Conservation (phyloP, 441 rosid species). For the Bocquillonia castaneifolia region DNA sequence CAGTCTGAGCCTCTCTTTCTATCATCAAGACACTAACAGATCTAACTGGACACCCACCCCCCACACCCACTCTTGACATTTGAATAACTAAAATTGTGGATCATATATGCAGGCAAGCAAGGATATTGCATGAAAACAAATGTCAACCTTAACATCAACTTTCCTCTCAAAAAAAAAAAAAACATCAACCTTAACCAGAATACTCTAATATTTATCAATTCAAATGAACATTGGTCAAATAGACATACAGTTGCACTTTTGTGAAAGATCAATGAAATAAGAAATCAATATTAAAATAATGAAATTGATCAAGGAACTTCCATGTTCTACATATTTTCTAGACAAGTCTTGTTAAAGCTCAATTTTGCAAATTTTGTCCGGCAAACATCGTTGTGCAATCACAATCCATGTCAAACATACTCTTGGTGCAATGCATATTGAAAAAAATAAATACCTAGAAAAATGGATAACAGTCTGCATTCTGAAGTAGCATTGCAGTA, state of each 20-base stretch:
- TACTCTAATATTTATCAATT: not conserved
- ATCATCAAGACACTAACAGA: not conserved
- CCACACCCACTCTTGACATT: not conserved
- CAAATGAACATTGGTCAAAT: not conserved
- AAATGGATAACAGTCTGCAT: not conserved
- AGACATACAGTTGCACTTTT: not conserved
- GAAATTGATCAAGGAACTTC: not conserved
- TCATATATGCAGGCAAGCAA: not conserved
- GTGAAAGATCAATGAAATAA: not conserved
- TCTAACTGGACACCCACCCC: not conserved
- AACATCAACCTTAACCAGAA: not conserved
- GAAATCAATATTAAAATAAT: not conserved
- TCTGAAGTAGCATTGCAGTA: not conserved
- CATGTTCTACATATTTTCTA: not conserved
- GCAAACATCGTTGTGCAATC: not conserved
- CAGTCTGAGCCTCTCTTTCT: not conserved
- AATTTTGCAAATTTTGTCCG: not conserved
- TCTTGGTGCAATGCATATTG: not conserved
- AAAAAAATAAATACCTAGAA: not conserved
- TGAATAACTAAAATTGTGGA: not conserved
- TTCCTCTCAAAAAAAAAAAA: not conserved
- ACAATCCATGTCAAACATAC: not conserved
- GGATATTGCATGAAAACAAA: not conserved
- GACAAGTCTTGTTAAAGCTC: not conserved
- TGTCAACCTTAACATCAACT: not conserved